phyloP scores from a whole-genome alignment of 331 rosid species.

The Phaseolus coccineus region DNA sequence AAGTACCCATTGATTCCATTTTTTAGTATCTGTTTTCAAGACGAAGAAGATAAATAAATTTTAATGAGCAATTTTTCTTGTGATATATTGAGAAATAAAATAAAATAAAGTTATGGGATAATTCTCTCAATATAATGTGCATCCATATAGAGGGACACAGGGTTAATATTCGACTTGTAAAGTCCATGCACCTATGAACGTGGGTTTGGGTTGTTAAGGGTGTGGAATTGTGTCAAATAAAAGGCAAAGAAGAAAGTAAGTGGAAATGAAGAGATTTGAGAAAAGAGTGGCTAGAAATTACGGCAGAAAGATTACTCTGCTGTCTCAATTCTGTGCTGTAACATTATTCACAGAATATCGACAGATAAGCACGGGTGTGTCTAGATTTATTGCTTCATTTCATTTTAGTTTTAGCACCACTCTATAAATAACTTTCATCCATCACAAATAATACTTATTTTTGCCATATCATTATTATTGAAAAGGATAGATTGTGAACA shows the following conservation, averaged over 20 bases:
- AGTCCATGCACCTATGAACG: background rate
- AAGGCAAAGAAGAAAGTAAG: background rate
- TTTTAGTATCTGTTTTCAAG: too few species aligned
- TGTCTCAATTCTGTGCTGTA: background rate
- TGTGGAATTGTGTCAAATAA: background rate
- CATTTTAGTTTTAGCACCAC: background rate
- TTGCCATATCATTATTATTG: too few species aligned
- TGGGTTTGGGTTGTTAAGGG: background rate
- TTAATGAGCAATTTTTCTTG: too few species aligned
- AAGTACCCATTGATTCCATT: too few species aligned
- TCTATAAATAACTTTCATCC: background rate
- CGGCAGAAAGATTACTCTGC: background rate
- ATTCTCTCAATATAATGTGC: too few species aligned
- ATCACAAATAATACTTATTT: background rate
- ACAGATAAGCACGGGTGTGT: background rate
- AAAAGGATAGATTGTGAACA: too few species aligned
- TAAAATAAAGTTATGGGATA: too few species aligned
- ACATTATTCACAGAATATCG: background rate
- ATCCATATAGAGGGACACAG: too few species aligned
- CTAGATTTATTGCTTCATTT: background rate
- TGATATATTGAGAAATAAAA: too few species aligned
- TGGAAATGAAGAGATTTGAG: background rate
- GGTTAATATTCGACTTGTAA: background rate
- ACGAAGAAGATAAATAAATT: too few species aligned
- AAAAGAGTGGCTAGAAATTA: background rate